Base-by-base conservation (phyloP, 768 basidiomycete genomes). In the Rhodotorula graminis region DNA sequence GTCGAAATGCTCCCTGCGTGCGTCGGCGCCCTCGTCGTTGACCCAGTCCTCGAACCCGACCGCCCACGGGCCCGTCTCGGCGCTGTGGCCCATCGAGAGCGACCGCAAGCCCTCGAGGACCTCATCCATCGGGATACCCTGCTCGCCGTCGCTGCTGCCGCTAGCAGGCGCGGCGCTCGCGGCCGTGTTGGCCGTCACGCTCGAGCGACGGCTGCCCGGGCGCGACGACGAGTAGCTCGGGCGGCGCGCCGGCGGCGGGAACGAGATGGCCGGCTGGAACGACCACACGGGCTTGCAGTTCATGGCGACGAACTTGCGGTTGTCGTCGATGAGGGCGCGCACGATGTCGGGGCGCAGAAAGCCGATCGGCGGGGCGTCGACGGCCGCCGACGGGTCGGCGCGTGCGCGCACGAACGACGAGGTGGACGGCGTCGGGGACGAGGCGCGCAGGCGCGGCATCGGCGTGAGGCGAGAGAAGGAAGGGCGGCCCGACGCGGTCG, bases 391-490 rank as follows among this genome's bases (percentile, higher is more conserved):
- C 42, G 42, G 18, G 58, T 40, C 33, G 40, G 58, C 14, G 23
- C 58, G 37, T 4, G 58, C 58, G 29, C 53, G 46, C 2, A 3
- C 56, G 14, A 11, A 27, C 31, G 46, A 53, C 23, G 25, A 9
- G 49, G 21, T 11, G 19, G 61, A 47, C 2, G 65, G 61, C 6
- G 60, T 61, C 6, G 60, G 44, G 15, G 52, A 61, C 27, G 70
- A 55, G 27, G 46, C 15, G 53, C 33, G 61, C 44, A 59, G 60
- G 46, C 14, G 88, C 83, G 60, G 87, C 50, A 19, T 83, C 79
- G 0, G 83, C 76, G n/a, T 84, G 82, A 62, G 84, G 82, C 0
- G 84, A 81, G 29, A 90, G 84, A 62, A 84, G 83, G 77, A 88
- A 84, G 9, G 40, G 3, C 88, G 86, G 21, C 18, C 10, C 47